A percentile compares a stretch with the other conserved stretches of the same genome.
Conservation (phyloP, 345 rosid genomes). For the Rhodamnia rubescens region DNA sequence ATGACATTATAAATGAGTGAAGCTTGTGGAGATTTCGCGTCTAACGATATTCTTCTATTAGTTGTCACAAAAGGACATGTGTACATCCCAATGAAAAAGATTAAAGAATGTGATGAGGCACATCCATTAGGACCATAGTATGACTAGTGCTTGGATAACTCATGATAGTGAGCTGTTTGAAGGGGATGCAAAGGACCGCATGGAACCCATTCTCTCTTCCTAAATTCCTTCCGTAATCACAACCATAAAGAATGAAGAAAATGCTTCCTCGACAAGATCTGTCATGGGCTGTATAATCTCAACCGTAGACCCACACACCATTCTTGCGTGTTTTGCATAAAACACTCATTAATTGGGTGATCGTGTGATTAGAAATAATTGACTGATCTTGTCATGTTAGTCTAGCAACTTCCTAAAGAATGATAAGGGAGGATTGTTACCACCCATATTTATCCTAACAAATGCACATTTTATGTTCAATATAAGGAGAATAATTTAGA, state of each 20-base stretch:
- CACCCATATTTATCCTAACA: not conserved
- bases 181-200: not conserved
- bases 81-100: not conserved
- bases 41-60: not conserved
- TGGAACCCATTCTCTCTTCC: not conserved
- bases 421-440: not conserved
- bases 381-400: too few species aligned
- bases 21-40: not conserved
- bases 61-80: not conserved
- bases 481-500: not conserved
- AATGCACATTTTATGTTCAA: not conserved
- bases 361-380: too few species aligned
- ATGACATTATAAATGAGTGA: not conserved
- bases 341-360: too few species aligned
- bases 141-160: not conserved
- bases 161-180: not conserved
- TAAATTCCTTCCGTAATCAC: not conserved
- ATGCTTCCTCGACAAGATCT: too few species aligned
- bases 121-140: not conserved
- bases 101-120: not conserved
- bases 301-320: too few species aligned
- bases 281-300: too few species aligned
- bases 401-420: not conserved
- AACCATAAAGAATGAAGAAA: not conserved
- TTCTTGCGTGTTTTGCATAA: too few species aligned